Base-by-base conservation (phyloP, 306 rosid genomes). In the Pyrus betulifolia region DNA sequence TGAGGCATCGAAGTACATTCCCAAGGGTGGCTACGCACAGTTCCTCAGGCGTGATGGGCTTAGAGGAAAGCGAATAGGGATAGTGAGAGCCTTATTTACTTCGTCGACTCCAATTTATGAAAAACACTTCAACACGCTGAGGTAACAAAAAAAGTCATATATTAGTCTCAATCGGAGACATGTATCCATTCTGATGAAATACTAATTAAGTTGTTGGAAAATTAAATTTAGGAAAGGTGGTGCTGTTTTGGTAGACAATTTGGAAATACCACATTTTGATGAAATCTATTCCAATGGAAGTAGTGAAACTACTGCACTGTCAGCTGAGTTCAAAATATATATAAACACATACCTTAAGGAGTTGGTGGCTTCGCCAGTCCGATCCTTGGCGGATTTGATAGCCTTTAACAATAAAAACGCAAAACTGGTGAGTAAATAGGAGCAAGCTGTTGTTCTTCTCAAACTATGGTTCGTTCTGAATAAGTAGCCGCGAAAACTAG, bases 21-120 rank as follows among this genome's bases (percentile, higher is more conserved):
- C 96, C 27, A 7, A 21, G 46, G 91, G 86, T 63, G 94, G 93
- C 25, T 85, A 86, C 70, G 80, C 84, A 70, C 89, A 85, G 31
- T 90, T 84, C 80, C 86, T 88, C 60, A 86, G 74, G 51, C 71
- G 64, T 11, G 80, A 76, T 38, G 91, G 91, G 55, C 87, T 88
- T 5, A 55, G 69, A 70, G 88, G 89, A 70, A 88, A 88, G 84
- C 80, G 89, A 69, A 3, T 88, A 14, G 93, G 91, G 35, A 72
- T 88, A 57, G 67, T 84, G 42, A 81, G 85, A 77, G 3, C 54
- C 23, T 86, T 40, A 76, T 80, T 52, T 44, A 72, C 86, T 66
- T 71, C 46, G 23, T 9, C 2, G 66, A 54, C 70, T 51, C 55
- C 80, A 71, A 82, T 87, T 46, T 86, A 45, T 70, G 69, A 74